phyloP scores from a whole-genome alignment of 192 early-diverging fungal species.

The Kickxella alabastrina region DNA sequence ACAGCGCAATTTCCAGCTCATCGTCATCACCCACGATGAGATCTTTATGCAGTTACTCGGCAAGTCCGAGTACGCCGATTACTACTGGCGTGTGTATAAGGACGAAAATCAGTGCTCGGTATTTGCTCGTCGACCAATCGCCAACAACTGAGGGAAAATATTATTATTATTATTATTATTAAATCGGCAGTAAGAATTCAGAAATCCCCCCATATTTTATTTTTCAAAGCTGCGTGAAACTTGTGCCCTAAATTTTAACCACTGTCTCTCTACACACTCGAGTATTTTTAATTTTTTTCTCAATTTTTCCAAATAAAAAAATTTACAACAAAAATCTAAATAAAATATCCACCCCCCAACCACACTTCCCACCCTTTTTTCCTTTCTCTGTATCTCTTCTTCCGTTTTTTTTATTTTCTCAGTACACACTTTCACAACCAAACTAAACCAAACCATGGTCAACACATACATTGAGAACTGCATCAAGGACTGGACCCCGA shows the following conservation, averaged over 20 bases:
- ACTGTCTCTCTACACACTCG: too few relatives aligned
- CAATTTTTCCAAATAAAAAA: too few relatives aligned
- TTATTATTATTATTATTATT: background rate
- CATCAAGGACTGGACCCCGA: slow-evolving; percentile 38
- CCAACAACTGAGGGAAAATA: slow-evolving; percentile 18
- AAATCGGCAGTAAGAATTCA: too few relatives aligned
- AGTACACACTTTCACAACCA: too few relatives aligned
- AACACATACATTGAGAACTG: slow-evolving; percentile 45
- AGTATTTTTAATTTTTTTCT: background rate
- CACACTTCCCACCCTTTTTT: too few relatives aligned
- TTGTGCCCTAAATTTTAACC: background rate
- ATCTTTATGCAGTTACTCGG: slow-evolving; percentile 85
- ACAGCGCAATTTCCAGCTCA: slow-evolving; percentile 93
- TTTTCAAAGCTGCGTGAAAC: background rate
- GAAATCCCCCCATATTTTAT: too few relatives aligned
- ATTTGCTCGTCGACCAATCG: slow-evolving; percentile 39
- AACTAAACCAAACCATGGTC: slow-evolving; percentile 29
- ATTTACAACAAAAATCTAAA: too few relatives aligned
- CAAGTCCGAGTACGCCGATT: slow-evolving; percentile 72
- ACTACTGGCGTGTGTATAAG: slow-evolving; percentile 87
- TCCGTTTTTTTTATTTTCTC: slow-evolving; percentile 1
- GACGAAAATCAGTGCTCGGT: slow-evolving; percentile 55
- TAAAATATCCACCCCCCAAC: too few relatives aligned
- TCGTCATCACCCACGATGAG: slow-evolving; percentile 98
- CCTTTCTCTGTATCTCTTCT: slow-evolving; percentile 1